Evolutionary conservation across 1,139 yeast genomes (phyloP).

Genomic region (Saccharomyces hybrid): DNA sequence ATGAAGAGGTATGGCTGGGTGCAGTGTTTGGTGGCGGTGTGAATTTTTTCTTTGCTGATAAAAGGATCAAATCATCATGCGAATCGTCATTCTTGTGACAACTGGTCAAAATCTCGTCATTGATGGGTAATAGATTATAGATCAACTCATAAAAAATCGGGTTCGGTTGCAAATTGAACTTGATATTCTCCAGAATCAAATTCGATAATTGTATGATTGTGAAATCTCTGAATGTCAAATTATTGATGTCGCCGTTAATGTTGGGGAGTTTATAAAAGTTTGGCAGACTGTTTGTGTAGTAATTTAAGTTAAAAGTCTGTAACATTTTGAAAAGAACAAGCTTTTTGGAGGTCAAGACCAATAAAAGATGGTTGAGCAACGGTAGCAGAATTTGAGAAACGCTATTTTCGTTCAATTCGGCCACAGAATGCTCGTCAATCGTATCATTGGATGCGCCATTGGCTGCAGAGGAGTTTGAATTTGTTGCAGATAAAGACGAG

Average conservation of each 20-base stretch:
- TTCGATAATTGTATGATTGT: slow-evolving; percentile 46
- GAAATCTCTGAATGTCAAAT: slow-evolving; percentile 54
- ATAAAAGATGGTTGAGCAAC: slow-evolving; percentile 50
- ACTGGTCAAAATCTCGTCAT: slow-evolving; percentile 19
- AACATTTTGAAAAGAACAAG: slow-evolving; percentile 37
- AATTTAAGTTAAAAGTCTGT: slow-evolving; percentile 37
- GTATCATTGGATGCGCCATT: background rate
- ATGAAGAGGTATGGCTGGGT: slow-evolving; percentile 3
- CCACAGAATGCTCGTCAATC: background rate
- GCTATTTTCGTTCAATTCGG: background rate
- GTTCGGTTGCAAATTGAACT: slow-evolving; percentile 33
- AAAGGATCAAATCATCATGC: slow-evolving; percentile 24
- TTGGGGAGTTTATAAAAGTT: slow-evolving; percentile 36
- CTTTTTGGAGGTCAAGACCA: slow-evolving; percentile 52
- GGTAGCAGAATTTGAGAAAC: slow-evolving; percentile 41
- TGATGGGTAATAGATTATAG: slow-evolving; percentile 52
- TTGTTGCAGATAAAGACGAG: background rate
- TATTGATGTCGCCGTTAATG: slow-evolving; percentile 17
- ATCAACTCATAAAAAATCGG: slow-evolving; percentile 49
- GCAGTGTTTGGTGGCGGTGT: background rate
- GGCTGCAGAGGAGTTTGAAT: background rate
- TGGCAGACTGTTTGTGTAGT: slow-evolving; percentile 43
- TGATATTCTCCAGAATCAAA: slow-evolving; percentile 33
- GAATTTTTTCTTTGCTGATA: slow-evolving; percentile 25
- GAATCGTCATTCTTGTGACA: slow-evolving; percentile 24